phyloP scores from a whole-genome alignment of 257 asterid species.

The Nicotiana tomentosiformis region DNA sequence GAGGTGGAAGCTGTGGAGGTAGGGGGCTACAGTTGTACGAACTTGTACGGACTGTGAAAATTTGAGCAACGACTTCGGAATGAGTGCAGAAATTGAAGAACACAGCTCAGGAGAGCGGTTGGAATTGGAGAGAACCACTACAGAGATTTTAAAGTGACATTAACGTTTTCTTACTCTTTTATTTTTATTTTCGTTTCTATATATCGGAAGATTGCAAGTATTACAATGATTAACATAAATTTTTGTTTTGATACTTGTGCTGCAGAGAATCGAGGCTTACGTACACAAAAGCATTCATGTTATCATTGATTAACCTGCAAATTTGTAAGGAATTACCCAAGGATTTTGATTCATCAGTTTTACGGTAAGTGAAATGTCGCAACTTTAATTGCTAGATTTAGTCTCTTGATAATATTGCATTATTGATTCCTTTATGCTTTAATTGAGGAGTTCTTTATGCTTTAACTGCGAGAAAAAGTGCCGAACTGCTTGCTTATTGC shows the following conservation, averaged over 20 bases:
- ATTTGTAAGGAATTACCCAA: conserved; percentile 27
- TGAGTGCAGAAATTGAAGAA: conserved; percentile 17
- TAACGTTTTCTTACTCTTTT: neutral
- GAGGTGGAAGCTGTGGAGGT: neutral
- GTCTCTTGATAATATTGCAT: conserved; percentile 4
- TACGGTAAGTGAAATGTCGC: conserved; percentile 23
- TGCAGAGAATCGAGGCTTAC: neutral
- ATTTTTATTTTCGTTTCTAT: no score
- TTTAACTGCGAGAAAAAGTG: neutral
- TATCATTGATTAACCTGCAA: conserved; percentile 28
- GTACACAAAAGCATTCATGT: conserved; percentile 27
- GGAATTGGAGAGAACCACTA: conserved; percentile 11
- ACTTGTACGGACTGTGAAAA: neutral
- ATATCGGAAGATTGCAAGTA: no score
- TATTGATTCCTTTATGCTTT: conserved; percentile 1
- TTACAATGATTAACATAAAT: neutral
- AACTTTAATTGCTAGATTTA: neutral
- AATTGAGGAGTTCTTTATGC: neutral
- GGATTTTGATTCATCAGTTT: conserved; percentile 28
- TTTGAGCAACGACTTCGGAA: conserved; percentile 9
- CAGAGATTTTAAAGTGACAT: conserved; percentile 23
- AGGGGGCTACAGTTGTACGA: neutral
- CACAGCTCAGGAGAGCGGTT: conserved; percentile 17
- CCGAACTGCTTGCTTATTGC: neutral
- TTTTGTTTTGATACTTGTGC: neutral